A percentile compares a stretch with the other conserved stretches of the same genome.
Evolutionary conservation across 2,329 filamentous ascomycete species (phyloP).

Genomic region (Xylaria sp.): DNA sequence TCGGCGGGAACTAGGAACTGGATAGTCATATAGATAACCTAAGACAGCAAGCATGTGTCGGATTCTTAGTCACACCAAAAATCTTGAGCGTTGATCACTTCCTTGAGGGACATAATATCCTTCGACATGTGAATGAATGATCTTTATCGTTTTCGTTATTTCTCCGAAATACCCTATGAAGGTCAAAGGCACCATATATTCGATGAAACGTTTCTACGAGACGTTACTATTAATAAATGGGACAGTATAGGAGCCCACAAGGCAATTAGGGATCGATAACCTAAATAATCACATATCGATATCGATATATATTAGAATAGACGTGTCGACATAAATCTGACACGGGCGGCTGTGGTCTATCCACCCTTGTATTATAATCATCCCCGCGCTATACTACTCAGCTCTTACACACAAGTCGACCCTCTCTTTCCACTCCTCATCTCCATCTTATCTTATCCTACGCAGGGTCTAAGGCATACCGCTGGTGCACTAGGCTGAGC

Average conservation of each 20-base stretch:
- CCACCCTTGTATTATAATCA: not conserved
- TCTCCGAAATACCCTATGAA: not conserved
- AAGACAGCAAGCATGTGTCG: not conserved
- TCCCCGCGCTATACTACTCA: not conserved
- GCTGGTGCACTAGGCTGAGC: not conserved
- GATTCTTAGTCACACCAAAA: not conserved
- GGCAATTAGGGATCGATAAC: no score
- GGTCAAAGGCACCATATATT: not conserved
- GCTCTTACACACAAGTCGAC: not conserved
- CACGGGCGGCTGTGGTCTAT: not conserved
- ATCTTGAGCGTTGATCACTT: constrained; percentile 8
- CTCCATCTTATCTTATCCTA: no score
- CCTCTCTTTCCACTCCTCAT: not conserved
- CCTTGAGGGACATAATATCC: not conserved
- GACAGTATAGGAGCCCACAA: not conserved
- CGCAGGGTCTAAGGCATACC: no score
- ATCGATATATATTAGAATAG: not conserved
- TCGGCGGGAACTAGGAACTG: not conserved
- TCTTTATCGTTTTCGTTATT: not conserved
- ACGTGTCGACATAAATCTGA: not conserved
- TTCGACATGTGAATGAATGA: constrained; percentile 9
- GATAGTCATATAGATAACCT: not conserved
- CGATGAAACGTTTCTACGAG: constrained; percentile 20
- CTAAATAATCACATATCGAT: no score
- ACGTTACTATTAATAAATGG: not conserved